Conservation (phyloP, 176 grass and related monocot genomes). For the Cenchrus purpureus region DNA sequence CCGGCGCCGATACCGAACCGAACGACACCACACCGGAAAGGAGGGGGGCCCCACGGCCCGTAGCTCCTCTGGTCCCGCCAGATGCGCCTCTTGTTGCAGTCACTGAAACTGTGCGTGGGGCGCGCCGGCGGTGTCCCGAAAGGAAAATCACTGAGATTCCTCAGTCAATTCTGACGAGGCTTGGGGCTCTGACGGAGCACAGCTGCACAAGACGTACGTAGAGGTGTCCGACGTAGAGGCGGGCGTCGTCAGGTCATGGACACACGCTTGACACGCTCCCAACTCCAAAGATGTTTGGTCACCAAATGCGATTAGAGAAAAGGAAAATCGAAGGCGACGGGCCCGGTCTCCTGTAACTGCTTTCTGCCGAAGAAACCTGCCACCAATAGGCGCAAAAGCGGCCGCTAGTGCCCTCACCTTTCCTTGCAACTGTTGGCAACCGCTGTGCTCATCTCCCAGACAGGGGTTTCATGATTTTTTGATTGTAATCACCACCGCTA, state of each 20-base stretch:
- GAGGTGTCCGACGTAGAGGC: too few species aligned
- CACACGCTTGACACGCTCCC: neutral
- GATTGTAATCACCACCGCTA: neutral
- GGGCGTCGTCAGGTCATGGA: too few species aligned
- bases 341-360: neutral
- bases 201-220: neutral
- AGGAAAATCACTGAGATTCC: constrained; percentile 39
- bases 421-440: constrained; percentile 1
- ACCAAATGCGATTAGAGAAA: neutral
- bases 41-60: neutral
- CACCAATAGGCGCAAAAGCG: constrained; percentile 26
- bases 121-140: neutral
- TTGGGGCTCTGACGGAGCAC: neutral
- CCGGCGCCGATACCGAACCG: neutral
- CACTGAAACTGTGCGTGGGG: neutral
- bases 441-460: neutral
- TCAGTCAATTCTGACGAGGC: constrained; percentile 8
- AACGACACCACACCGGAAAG: neutral
- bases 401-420: neutral
- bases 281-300: neutral
- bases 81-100: neutral
- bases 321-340: too few species aligned
- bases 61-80: neutral
- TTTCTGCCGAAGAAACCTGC: constrained; percentile 41
- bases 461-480: neutral